These are phyloP conservation scores for Achlya hypogyna DNA, from an alignment of 352 stramenopile genomes.

Conservation along the genomic window DNA sequence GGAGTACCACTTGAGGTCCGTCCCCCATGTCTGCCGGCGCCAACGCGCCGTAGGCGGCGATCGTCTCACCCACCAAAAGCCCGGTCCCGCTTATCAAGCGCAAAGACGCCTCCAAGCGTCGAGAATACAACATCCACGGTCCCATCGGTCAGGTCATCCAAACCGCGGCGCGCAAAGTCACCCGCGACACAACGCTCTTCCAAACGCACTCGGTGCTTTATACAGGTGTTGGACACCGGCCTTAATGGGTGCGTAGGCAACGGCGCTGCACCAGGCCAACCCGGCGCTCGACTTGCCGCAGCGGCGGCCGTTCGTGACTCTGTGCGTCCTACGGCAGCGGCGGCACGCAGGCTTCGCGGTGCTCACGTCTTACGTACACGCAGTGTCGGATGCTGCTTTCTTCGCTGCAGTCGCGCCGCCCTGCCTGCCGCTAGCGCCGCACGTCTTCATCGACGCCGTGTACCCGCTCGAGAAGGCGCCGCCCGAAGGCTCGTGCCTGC, in stretches of 20 bases:
- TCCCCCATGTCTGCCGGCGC: background rate
- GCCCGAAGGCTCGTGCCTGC: background rate
- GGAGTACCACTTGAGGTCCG: background rate
- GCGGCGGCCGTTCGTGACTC: slow-evolving; percentile 3
- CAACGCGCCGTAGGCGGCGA: background rate
- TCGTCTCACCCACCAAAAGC: background rate
- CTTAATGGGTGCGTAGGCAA: background rate
- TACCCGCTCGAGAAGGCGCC: background rate
- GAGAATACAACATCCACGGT: slow-evolving; percentile 4
- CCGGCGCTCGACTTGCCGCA: slow-evolving; percentile 7
- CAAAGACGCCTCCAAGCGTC: background rate
- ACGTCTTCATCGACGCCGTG: slow-evolving; percentile 12
- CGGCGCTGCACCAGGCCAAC: background rate
- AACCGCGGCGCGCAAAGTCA: slow-evolving; percentile 13
- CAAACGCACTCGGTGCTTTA: slow-evolving; percentile 2
- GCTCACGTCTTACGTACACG: slow-evolving; percentile 13
- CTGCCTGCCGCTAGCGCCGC: background rate
- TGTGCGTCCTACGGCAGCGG: slow-evolving; percentile 12
- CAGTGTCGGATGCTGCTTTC: background rate
- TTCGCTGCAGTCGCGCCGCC: background rate
- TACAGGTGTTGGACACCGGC: background rate
- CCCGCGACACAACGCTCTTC: slow-evolving; percentile 14
- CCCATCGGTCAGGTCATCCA: slow-evolving; percentile 6
- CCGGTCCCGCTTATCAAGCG: background rate
- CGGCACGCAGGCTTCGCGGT: slow-evolving; percentile 3